phyloP scores from a whole-genome alignment of 139 green algal genomes.

The Tetraselmis chui region DNA sequence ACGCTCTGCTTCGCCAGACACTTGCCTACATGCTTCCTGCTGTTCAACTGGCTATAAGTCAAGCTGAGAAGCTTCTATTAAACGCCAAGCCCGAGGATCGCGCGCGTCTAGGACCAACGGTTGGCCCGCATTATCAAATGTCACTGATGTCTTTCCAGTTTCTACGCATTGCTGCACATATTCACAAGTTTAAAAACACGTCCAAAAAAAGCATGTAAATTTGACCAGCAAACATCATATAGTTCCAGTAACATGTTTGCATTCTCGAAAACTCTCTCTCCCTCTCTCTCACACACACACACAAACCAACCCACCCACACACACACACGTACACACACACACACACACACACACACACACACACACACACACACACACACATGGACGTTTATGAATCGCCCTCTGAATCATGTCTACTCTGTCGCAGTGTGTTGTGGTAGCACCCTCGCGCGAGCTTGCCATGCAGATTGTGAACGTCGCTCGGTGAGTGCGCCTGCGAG shows the following conservation, averaged over 20 bases:
- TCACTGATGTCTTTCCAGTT: too few relatives aligned
- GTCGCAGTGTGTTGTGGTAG: slow-evolving; percentile 63
- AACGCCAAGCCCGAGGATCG: not conserved
- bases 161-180: too few relatives aligned
- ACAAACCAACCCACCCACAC: not conserved
- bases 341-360: not conserved
- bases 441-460: slow-evolving; percentile 84
- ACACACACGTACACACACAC: not conserved
- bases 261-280: too few relatives aligned
- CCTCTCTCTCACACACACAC: not conserved
- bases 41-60: not conserved
- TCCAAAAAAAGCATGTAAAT: too few relatives aligned
- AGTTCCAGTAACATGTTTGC: too few relatives aligned
- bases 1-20: not conserved
- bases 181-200: too few relatives aligned
- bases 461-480: slow-evolving; percentile 87
- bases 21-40: slow-evolving; percentile 8
- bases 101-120: not conserved
- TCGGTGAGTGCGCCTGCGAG: slow-evolving; percentile 5
- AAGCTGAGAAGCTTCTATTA: not conserved
- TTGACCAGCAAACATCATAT: too few relatives aligned
- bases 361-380: not conserved
- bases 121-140: too few relatives aligned
- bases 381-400: slow-evolving; percentile 13
- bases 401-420: slow-evolving; percentile 5